Conservation (phyloP, 78 protist genomes). For the Dictyostelium firmibasis region DNA sequence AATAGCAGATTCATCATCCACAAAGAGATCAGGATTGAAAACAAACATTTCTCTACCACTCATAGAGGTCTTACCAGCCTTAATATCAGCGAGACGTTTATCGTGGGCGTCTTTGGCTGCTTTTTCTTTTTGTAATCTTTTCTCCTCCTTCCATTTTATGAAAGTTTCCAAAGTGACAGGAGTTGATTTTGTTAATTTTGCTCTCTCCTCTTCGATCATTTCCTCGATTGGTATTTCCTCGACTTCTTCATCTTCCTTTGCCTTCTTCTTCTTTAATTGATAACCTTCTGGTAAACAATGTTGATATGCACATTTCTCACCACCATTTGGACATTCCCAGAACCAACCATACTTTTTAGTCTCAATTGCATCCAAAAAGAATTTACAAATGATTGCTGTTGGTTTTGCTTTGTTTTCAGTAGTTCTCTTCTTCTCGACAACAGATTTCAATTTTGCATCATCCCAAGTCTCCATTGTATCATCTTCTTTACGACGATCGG, state of each 20-base stretch:
- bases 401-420: constrained; percentile 20
- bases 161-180: constrained; percentile 89
- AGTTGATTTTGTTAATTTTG: constrained; percentile 64
- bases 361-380: constrained; percentile 92
- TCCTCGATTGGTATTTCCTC: constrained; percentile 85
- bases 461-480: constrained; percentile 90
- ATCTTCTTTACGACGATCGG: constrained; percentile 72
- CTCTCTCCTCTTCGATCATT: constrained; percentile 76
- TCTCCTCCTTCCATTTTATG: constrained; percentile 85
- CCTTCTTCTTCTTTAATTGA: constrained; percentile 80
- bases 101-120: constrained; percentile 66
- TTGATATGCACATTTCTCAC: constrained; percentile 84
- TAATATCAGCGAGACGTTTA: constrained; percentile 78
- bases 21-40: constrained; percentile 84
- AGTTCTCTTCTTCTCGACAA: constrained; percentile 77
- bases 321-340: constrained; percentile 94
- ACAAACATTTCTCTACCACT: constrained; percentile 90
- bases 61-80: constrained; percentile 71
- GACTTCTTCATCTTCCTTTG: constrained; percentile 72
- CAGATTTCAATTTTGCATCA: constrained; percentile 80
- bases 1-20: constrained; percentile 85
- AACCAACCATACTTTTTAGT: constrained; percentile 90
- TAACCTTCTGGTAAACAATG: constrained; percentile 94
- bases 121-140: constrained; percentile 39
- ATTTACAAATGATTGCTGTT: constrained; percentile 88